A percentile compares a stretch with the other conserved stretches of the same genome.
These are phyloP conservation scores for Planoprotostelium fungivorum DNA, from an alignment of 78 protist species.

Conservation along the genomic window DNA sequence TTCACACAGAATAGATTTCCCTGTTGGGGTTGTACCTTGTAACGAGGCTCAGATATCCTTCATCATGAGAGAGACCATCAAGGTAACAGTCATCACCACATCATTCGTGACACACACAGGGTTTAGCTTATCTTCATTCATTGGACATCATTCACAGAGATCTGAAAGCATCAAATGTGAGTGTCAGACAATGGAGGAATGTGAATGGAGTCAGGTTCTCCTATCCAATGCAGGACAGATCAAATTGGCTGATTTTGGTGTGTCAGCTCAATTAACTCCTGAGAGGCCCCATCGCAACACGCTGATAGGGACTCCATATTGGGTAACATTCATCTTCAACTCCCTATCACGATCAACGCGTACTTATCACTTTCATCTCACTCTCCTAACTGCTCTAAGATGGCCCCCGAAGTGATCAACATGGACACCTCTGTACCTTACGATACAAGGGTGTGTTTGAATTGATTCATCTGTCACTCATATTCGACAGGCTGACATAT, in stretches of 20 bases:
- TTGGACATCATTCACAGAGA: not conserved
- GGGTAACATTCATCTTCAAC: not conserved
- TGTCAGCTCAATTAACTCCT: not conserved
- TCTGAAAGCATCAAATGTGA: not conserved
- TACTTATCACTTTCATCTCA: not conserved
- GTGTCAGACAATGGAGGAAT: not conserved
- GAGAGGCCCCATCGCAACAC: not conserved
- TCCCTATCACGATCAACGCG: not conserved
- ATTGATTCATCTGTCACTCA: not conserved
- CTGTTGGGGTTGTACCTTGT: not conserved
- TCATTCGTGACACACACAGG: not conserved
- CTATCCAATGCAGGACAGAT: not conserved
- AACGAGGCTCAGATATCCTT: not conserved
- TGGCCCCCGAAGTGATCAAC: not conserved
- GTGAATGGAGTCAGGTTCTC: not conserved
- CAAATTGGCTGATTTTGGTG: not conserved
- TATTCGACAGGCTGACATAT: not conserved
- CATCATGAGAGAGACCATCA: not conserved
- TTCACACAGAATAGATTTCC: not conserved
- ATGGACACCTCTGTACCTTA: not conserved
- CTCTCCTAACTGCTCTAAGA: not conserved
- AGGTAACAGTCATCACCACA: not conserved
- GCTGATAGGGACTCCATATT: not conserved
- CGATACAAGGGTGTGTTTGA: not conserved
- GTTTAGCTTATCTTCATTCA: not conserved